Evolutionary conservation across 2,329 filamentous ascomycete genomes (phyloP), one percentile per base, ranked within the genome.

Genomic region (Calonectria leucothoes): DNA sequence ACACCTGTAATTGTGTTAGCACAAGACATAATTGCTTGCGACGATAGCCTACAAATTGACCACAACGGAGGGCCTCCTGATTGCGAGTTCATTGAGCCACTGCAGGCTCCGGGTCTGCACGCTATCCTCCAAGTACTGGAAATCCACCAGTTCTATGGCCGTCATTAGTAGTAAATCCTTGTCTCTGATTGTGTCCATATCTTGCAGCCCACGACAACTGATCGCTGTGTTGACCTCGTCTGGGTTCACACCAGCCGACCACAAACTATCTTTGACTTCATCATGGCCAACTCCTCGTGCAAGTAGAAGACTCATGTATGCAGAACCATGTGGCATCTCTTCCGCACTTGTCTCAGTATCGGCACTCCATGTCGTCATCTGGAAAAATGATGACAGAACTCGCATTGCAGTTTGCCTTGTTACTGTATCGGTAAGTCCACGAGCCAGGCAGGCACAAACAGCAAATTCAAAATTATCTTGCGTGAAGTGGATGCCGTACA

Each of bases 391-490:
- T 1, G 90, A 90, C 8, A 94, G 82, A 4, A 93, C 90, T 25
- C 90, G 87, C 64, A 93, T 87, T 3, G 91, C 88, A 17, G 89
- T 89, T 14, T 87, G 81, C 76, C 90, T 90, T 11, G 92, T 94
- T 48, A 88, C 86, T 1, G 89, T 89, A 75, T 93, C 92, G 0
- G 91, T 91, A 17, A 94, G 86, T 1, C 92, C 92, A 51, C 92
- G 89, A 4, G 91, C 89, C 5, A 94, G 84, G 75, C 90, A 92
- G 20, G 91, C 91, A 77, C 90, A 92, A 1, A 93, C 88, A 0
- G 92, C 92, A 76, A 91, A 92, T 79, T 94, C 92, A 81, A 94
- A 94, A 73, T 89, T 92, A 20, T 93, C 91, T 7, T 84, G 81
- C 37, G 87, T 90, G 78, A 94, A 94, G 75, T 91, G 90, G 48